Evolutionary conservation across 1,284 basidiomycete genomes (phyloP).

Genomic region (Mycosarcoma maydis): DNA sequence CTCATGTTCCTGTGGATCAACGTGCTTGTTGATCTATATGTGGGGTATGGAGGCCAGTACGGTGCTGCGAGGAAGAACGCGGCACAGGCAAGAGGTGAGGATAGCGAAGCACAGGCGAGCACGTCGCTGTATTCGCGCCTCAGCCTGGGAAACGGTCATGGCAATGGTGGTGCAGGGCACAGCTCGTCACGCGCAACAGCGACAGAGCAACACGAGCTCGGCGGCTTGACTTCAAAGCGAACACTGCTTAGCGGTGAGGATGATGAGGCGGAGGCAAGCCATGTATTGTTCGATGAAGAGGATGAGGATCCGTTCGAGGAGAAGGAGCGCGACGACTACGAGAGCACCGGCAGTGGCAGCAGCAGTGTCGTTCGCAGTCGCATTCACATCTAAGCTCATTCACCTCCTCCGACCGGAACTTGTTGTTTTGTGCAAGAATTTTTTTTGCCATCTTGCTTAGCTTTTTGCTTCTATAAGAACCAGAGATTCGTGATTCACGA

Average conservation of each 20-base stretch:
- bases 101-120: conserved; percentile 22
- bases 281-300: conserved; percentile 54
- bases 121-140: conserved; percentile 34
- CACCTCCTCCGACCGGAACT: too few relatives aligned
- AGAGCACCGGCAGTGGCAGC: conserved; percentile 22
- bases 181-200: background rate
- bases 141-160: conserved; percentile 16
- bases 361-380: conserved; percentile 10
- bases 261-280: conserved; percentile 14
- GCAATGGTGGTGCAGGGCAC: background rate
- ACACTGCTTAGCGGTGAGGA: conserved; percentile 1
- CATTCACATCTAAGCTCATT: conserved; percentile 24
- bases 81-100: conserved; percentile 18
- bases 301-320: conserved; percentile 54
- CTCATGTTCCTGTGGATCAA: conserved; percentile 62
- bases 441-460: too few relatives aligned
- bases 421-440: too few relatives aligned
- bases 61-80: conserved; percentile 32
- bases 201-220: conserved; percentile 31
- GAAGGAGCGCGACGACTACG: conserved; percentile 23
- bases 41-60: conserved; percentile 55
- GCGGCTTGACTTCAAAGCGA: conserved; percentile 14
- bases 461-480: too few relatives aligned
- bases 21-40: conserved; percentile 63
- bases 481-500: too few relatives aligned